Percentiles rank a stretch among this genome's conserved stretches.
These are phyloP conservation scores for Phlebopus sp. DNA, from an alignment of 1,284 basidiomycete genomes.

Conservation along the genomic window DNA sequence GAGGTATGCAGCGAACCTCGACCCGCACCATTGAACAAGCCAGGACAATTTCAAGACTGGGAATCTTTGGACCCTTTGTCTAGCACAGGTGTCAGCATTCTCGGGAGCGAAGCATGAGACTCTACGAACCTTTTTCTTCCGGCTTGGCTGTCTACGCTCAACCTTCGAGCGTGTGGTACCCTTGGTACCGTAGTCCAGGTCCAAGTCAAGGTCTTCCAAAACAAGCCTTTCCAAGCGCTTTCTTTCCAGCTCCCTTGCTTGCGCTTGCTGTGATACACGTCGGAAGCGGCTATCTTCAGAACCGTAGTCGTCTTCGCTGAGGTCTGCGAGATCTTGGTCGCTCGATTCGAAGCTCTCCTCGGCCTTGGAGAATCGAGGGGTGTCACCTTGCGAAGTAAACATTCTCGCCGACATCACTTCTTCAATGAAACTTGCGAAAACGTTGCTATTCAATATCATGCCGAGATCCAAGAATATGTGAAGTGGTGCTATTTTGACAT, in stretches of 20 bases:
- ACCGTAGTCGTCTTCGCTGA: constrained; percentile 13
- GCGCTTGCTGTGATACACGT: constrained; percentile 15
- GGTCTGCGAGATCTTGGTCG: constrained; percentile 7
- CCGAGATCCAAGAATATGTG: constrained; percentile 77
- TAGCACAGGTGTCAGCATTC: constrained; percentile 12
- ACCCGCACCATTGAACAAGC: constrained; percentile 55
- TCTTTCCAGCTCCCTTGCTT: constrained; percentile 36
- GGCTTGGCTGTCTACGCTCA: constrained; percentile 4
- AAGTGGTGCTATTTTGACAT: constrained; percentile 52
- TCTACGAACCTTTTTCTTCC: constrained; percentile 23
- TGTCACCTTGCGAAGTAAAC: constrained; percentile 13
- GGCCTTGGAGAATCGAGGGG: neutral
- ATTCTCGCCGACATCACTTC: constrained; percentile 20
- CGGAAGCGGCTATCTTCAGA: constrained; percentile 27
- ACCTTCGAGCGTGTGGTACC: constrained; percentile 10
- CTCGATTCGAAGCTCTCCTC: neutral
- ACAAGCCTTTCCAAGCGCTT: constrained; percentile 47
- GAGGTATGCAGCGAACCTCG: constrained; percentile 58
- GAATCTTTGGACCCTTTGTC: constrained; percentile 9
- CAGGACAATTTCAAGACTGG: constrained; percentile 19
- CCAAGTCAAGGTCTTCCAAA: constrained; percentile 53
- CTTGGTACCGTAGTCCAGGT: constrained; percentile 42
- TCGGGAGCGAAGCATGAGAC: neutral
- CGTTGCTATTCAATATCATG: constrained; percentile 37
- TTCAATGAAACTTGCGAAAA: constrained; percentile 27